phyloP scores from a whole-genome alignment of 202 grass and related monocot species.

The Tripidium arundinaceum region DNA sequence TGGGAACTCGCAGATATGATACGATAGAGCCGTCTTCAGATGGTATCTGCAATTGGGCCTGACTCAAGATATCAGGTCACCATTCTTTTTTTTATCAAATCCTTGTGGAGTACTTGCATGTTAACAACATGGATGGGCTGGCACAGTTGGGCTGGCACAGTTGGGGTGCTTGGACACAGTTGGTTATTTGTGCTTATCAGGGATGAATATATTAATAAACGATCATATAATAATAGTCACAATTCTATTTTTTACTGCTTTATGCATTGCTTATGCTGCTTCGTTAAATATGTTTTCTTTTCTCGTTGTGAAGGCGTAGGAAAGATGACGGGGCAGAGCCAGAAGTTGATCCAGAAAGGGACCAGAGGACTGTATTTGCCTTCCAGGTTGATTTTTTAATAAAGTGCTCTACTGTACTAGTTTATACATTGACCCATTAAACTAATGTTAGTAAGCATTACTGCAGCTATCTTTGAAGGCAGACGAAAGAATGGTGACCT shows the following conservation, averaged over 20 bases:
- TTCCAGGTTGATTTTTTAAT: slow-evolving; percentile 73
- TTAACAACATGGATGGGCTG: background rate
- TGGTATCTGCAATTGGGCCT: slow-evolving; percentile 60
- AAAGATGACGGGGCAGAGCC: slow-evolving; percentile 76
- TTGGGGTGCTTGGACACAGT: background rate
- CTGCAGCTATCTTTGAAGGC: slow-evolving; percentile 91
- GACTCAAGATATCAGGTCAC: slow-evolving; percentile 64
- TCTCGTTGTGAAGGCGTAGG: slow-evolving; percentile 51
- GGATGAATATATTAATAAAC: background rate
- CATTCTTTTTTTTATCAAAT: slow-evolving; percentile 24
- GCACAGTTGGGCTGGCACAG: background rate
- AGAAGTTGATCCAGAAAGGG: slow-evolving; percentile 95
- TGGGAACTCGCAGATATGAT: slow-evolving; percentile 68
- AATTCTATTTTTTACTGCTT: slow-evolving; percentile 1
- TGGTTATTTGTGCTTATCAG: slow-evolving; percentile 5
- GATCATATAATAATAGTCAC: background rate
- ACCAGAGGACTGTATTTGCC: slow-evolving; percentile 99
- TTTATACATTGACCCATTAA: slow-evolving; percentile 4
- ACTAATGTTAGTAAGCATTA: slow-evolving; percentile 33
- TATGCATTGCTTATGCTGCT: slow-evolving; percentile 15
- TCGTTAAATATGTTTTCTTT: slow-evolving; percentile 6
- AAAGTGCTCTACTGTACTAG: background rate
- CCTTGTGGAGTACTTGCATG: slow-evolving; percentile 11
- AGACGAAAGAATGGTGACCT: slow-evolving; percentile 77
- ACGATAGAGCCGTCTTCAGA: too few species aligned